Base-by-base conservation (phyloP, 352 stramenopile species). In the Nothophytophthora sp. region DNA sequence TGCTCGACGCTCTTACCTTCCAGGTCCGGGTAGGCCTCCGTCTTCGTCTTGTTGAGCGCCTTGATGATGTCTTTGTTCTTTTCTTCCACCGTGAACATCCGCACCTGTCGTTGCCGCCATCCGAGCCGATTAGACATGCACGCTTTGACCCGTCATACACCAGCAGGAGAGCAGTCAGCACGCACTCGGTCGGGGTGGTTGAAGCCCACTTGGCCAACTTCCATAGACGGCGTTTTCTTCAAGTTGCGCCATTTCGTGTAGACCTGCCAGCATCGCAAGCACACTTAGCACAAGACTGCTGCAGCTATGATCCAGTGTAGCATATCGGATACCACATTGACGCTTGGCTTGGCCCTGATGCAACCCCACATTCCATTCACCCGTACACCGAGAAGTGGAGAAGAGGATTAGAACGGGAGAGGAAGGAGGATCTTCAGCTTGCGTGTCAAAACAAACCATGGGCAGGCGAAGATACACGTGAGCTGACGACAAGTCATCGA, bases 401-500 rank as follows among this genome's bases (percentile, higher is more conserved):
- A n/a, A n/a, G n/a, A n/a, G n/a, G n/a, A n/a, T n/a, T n/a, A n/a
- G n/a, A n/a, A n/a, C n/a, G 4, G 15, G 16, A 25, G 13, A 18
- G 20, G 18, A 18, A 11, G 19, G 7, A 23, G 29, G n/a, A n/a
- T n/a, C n/a, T n/a, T n/a, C n/a, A n/a, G n/a, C n/a, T n/a, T 38
- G 20, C 60, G 28, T 19, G 60, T 35, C 35, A 34, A 18, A 63
- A 47, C 50, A 38, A 24, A 93, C 86, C 66, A 86, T 64, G 4
- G 95, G 94, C 50, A 99, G 75, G 5, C 96, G 84, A 32, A 99
- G 73, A 71, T 99, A 99, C 1, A 99, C 97, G 72, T 99, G 97
- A 20, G 97, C 97, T 13, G 95, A 99, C 27, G 87, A 98, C 27
- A 99, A 65, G 64, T 99, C 93, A 52, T 99, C 96, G 6, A 99